Conservation (phyloP, 75 land plant genomes). For the Adiantum capillusveneris region DNA sequence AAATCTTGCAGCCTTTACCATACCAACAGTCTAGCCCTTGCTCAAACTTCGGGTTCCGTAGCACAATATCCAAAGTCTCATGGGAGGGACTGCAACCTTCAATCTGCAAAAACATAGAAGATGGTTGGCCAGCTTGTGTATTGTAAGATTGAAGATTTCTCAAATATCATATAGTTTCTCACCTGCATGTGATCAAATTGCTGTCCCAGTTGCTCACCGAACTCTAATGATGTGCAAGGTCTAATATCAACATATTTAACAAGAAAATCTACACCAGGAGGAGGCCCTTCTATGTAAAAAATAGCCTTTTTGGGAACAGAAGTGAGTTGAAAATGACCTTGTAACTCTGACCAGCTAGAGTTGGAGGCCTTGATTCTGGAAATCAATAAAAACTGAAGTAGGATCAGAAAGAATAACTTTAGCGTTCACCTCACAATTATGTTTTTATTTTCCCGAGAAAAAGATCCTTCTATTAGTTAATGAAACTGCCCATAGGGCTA, state of each 20-base stretch:
- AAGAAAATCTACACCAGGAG: slow-evolving; percentile 46
- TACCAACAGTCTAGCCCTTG: slow-evolving; percentile 71
- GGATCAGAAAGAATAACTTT: too few relatives aligned
- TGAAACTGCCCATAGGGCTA: too few relatives aligned
- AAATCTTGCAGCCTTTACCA: slow-evolving; percentile 68
- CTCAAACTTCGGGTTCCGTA: slow-evolving; percentile 56
- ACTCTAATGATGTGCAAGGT: neutral
- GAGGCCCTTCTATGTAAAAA: slow-evolving; percentile 57
- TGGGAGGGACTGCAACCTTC: neutral
- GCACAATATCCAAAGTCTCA: neutral
- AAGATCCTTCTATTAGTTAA: too few relatives aligned
- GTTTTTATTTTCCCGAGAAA: too few relatives aligned
- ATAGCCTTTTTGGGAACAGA: slow-evolving; percentile 21
- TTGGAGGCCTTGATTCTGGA: slow-evolving; percentile 15
- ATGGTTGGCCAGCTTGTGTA: too few relatives aligned
- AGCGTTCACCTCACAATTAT: too few relatives aligned
- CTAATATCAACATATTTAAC: slow-evolving; percentile 23
- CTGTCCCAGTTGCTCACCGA: neutral
- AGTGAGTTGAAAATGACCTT: slow-evolving; percentile 27
- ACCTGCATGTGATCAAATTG: too few relatives aligned
- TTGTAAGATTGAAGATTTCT: too few relatives aligned
- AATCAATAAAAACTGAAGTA: neutral
- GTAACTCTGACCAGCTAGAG: slow-evolving; percentile 17
- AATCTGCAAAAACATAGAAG: neutral
- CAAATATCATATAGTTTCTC: too few relatives aligned